A percentile compares a stretch with the other conserved stretches of the same genome.
phyloP scores from a whole-genome alignment of 257 asterid genomes.

The Coffea canephora region DNA sequence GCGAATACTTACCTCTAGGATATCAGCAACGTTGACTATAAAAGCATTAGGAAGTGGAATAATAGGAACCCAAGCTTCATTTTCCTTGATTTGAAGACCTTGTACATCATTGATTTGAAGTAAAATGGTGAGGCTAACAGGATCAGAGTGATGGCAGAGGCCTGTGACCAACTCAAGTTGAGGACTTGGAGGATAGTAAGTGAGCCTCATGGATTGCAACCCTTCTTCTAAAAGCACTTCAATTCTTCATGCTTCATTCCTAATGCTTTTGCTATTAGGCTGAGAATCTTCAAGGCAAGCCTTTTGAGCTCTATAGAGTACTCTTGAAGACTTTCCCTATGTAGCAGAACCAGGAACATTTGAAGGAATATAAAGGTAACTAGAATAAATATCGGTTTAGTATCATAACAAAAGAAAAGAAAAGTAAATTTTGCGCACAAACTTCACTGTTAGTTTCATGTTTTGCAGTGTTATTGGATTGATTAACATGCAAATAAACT shows the following conservation, averaged over 20 bases:
- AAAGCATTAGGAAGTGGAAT: constrained; percentile 33
- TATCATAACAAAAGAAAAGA: too few species aligned
- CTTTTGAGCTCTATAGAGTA: background rate
- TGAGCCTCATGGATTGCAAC: constrained; percentile 32
- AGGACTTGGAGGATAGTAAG: constrained; percentile 2
- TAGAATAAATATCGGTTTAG: too few species aligned
- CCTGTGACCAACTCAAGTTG: constrained; percentile 33
- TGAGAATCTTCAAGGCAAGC: background rate
- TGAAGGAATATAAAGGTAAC: background rate
- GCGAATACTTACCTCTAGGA: too few species aligned
- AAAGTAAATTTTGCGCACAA: too few species aligned
- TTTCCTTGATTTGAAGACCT: constrained; percentile 37
- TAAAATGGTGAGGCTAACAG: constrained; percentile 32
- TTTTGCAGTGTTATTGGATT: too few species aligned
- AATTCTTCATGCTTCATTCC: constrained; percentile 14
- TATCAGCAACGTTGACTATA: too few species aligned
- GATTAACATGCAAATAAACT: too few species aligned
- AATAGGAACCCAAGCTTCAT: constrained; percentile 32
- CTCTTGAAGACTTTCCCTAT: constrained; percentile 16
- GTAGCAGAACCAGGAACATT: background rate
- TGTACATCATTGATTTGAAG: constrained; percentile 27
- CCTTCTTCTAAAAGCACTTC: constrained; percentile 2
- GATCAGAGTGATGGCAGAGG: constrained; percentile 39
- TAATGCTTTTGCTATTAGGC: constrained; percentile 16
- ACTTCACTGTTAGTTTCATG: too few species aligned